phyloP scores from a whole-genome alignment of 768 basidiomycete genomes.

The Lactarius hatsudake region DNA sequence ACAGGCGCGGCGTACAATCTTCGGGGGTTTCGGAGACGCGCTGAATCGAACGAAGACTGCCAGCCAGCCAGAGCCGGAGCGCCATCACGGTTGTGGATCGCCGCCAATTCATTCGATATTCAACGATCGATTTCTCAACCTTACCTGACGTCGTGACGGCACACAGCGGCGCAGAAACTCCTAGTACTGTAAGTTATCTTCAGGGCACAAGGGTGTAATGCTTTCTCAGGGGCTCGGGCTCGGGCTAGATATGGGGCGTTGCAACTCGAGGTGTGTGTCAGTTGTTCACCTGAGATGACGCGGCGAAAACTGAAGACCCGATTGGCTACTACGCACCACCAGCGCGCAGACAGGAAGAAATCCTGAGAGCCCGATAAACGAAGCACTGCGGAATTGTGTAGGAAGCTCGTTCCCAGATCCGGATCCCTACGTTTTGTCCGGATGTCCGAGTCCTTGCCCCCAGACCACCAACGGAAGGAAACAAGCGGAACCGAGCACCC shows the following conservation, averaged over 20 bases:
- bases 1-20: neutral
- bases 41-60: neutral
- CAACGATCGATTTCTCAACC: neutral
- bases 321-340: neutral
- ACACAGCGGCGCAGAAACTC: neutral
- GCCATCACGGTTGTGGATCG: neutral
- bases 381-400: neutral
- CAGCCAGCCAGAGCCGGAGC: neutral
- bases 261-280: neutral
- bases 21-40: neutral
- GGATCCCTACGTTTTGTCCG: neutral
- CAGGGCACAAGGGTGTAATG: neutral
- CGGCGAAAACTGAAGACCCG: neutral
- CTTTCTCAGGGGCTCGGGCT: too few species aligned
- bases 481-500: neutral
- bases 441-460: neutral
- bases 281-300: neutral
- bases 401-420: neutral
- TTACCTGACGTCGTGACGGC: neutral
- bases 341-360: neutral
- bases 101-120: neutral
- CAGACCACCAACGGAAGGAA: neutral
- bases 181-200: neutral
- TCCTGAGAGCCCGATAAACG: neutral
- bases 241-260: neutral